A percentile compares a stretch with the other conserved stretches of the same genome.
Evolutionary conservation across 805 yeast species (phyloP).

Genomic region (Metschnikowia bowlesiae): DNA sequence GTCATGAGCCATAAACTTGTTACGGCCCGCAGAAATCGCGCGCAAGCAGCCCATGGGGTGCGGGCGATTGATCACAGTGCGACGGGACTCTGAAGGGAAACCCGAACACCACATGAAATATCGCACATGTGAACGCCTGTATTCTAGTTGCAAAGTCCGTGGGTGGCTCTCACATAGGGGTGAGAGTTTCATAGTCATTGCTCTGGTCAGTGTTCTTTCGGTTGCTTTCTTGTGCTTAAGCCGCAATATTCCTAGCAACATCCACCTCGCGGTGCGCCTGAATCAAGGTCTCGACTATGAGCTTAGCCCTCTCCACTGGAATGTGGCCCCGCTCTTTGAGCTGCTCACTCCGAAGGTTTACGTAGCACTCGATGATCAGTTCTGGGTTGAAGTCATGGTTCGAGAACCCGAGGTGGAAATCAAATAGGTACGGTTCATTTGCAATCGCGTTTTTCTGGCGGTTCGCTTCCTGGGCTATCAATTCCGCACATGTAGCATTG

Average conservation of each 20-base stretch:
- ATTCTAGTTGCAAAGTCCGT: no score
- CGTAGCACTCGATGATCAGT: conserved; percentile 9
- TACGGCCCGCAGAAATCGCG: no score
- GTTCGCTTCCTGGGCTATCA: conserved; percentile 10
- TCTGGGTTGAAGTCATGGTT: conserved; percentile 26
- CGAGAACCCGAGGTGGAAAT: conserved; percentile 23
- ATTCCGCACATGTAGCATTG: conserved; percentile 12
- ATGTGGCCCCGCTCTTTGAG: conserved; percentile 2
- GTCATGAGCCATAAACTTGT: no score
- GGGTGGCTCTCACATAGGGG: no score
- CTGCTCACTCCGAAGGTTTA: not conserved
- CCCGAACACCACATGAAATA: no score
- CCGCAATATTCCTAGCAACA: not conserved
- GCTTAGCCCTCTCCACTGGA: conserved; percentile 5
- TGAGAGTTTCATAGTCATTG: no score
- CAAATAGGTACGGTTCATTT: conserved; percentile 16
- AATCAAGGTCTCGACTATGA: conserved; percentile 6
- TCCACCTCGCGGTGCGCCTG: not conserved
- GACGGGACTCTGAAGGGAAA: no score
- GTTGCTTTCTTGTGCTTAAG: not conserved
- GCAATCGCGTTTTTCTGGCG: conserved; percentile 14
- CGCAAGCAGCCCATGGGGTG: no score
- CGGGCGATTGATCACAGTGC: no score
- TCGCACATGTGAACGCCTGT: no score
- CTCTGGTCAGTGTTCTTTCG: no score